Percentiles rank a stretch among this genome's conserved stretches.
phyloP scores from a whole-genome alignment of 345 rosid species.

The Euphorbia pulcherrima region DNA sequence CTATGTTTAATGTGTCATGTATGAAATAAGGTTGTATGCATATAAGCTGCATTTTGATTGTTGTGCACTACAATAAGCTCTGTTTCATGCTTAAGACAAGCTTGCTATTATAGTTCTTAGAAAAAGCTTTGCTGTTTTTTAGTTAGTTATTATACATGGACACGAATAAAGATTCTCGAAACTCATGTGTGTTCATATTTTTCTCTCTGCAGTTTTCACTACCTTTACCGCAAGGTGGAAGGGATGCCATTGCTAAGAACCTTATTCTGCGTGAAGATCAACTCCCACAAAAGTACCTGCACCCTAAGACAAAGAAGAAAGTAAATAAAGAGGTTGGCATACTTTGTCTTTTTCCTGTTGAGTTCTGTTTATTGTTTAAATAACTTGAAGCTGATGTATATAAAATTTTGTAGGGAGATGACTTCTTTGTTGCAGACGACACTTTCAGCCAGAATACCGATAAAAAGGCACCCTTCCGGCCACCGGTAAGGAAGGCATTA shows the following conservation, averaged over 20 bases:
- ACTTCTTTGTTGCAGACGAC: conserved; percentile 45
- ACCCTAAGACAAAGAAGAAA: conserved; percentile 87
- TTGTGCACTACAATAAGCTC: too few species aligned
- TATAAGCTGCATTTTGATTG: too few species aligned
- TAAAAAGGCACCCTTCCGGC: conserved; percentile 60
- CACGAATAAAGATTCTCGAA: background rate
- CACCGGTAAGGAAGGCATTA: conserved; percentile 79
- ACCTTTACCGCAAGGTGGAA: conserved; percentile 90
- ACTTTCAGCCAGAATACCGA: conserved; percentile 59
- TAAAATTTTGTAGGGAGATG: conserved; percentile 53
- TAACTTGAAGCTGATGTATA: background rate
- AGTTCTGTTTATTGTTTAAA: background rate
- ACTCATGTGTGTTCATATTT: background rate
- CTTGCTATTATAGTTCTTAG: background rate
- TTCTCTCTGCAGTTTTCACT: conserved; percentile 62
- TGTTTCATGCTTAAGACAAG: too few species aligned
- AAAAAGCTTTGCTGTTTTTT: background rate
- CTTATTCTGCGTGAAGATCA: conserved; percentile 85
- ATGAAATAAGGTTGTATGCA: too few species aligned
- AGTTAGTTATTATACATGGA: too few species aligned
- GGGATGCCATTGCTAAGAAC: conserved; percentile 80
- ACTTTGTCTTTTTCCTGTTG: background rate
- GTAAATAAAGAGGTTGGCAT: conserved; percentile 51
- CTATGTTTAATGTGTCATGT: too few species aligned
- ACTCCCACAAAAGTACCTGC: conserved; percentile 73